These are phyloP conservation scores for Sarcodon sp. DNA, from an alignment of 768 basidiomycete species.

Conservation along the genomic window DNA sequence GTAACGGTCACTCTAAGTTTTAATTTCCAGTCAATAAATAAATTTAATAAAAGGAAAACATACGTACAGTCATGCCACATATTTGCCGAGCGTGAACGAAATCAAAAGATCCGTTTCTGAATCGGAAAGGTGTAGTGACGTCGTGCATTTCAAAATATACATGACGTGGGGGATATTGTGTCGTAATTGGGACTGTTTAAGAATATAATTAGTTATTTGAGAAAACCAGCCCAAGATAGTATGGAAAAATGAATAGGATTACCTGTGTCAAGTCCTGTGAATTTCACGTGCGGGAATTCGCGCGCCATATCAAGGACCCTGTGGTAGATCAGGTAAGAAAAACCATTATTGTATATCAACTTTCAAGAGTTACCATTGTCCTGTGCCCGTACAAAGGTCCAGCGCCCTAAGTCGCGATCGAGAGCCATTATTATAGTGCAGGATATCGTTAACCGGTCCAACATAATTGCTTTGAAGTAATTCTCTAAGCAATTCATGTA, in stretches of 20 bases:
- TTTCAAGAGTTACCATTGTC: conserved; percentile 39
- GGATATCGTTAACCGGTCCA: conserved; percentile 42
- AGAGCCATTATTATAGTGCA: conserved; percentile 26
- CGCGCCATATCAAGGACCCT: conserved; percentile 71
- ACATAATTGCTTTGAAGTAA: conserved; percentile 45
- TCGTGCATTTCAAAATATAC: conserved; percentile 59
- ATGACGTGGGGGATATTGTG: conserved; percentile 44
- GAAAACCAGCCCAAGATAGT: too few relatives aligned
- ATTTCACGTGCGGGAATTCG: conserved; percentile 48
- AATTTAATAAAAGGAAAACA: neutral
- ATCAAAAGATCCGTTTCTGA: conserved; percentile 43
- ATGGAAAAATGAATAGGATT: neutral
- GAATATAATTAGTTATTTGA: neutral
- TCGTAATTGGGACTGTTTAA: conserved; percentile 53
- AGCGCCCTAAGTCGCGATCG: conserved; percentile 34
- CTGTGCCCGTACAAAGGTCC: conserved; percentile 70
- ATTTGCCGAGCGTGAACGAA: conserved; percentile 52
- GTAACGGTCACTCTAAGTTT: conserved; percentile 29
- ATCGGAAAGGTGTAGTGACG: conserved; percentile 37
- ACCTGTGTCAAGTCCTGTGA: conserved; percentile 73
- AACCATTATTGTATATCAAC: too few relatives aligned
- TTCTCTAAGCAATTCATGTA: conserved; percentile 34
- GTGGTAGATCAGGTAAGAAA: conserved; percentile 3
- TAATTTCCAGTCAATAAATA: neutral
- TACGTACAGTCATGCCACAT: conserved; percentile 42